phyloP scores from a whole-genome alignment of 2,329 filamentous ascomycete species.

The Fusarium metavorans region DNA sequence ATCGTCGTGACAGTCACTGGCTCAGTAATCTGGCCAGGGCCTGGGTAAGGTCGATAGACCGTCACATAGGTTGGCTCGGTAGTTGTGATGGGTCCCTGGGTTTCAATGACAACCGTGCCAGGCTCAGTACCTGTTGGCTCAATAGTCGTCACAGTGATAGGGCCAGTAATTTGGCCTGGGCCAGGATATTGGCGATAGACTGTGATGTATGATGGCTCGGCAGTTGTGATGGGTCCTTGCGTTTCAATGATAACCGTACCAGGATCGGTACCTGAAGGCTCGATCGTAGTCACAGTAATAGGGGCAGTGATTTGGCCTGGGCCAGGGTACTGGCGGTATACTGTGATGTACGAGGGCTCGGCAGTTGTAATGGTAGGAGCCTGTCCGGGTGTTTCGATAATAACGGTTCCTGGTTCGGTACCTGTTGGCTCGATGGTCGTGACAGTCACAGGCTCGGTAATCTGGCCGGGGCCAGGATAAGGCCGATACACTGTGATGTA shows the following conservation, averaged over 20 bases:
- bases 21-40: not conserved
- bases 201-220: not conserved
- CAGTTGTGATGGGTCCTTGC: not conserved
- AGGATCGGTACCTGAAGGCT: slow-evolving; percentile 1
- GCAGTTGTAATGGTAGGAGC: not conserved
- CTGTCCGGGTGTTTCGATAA: slow-evolving; percentile 2
- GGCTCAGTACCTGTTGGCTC: not conserved
- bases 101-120: slow-evolving; percentile 13
- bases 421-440: slow-evolving; percentile 8
- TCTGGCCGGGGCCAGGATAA: not conserved
- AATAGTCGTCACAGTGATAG: not conserved
- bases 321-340: not conserved
- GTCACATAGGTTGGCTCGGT: slow-evolving; percentile 14
- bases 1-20: slow-evolving; percentile 11
- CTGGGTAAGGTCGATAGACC: slow-evolving; percentile 6
- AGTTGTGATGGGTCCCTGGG: slow-evolving; percentile 2
- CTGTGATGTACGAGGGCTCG: not conserved
- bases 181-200: not conserved
- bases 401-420: slow-evolving; percentile 14
- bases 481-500: not conserved
- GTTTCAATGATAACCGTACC: slow-evolving; percentile 23
- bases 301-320: not conserved
- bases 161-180: not conserved
- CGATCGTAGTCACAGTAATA: slow-evolving; percentile 6
- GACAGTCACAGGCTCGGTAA: slow-evolving; percentile 1